These are phyloP conservation scores for Pontederia paniculata DNA, from an alignment of 176 grass and related monocot genomes.

Conservation along the genomic window DNA sequence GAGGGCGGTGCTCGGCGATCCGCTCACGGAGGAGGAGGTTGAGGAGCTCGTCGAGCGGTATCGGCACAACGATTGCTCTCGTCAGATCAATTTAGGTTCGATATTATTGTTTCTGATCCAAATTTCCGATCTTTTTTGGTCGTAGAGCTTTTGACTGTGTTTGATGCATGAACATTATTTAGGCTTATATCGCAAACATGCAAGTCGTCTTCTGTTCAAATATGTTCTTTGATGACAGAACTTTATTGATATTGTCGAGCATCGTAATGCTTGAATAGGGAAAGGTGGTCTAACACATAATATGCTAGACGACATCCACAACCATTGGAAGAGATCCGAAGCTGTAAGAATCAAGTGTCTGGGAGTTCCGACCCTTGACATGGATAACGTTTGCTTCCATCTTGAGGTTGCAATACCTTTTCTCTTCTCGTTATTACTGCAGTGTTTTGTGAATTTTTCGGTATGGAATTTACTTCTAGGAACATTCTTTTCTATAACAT, in stretches of 20 bases:
- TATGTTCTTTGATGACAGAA: neutral
- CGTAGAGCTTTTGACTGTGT: neutral
- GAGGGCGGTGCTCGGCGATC: constrained; percentile 53
- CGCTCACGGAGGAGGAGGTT: constrained; percentile 47
- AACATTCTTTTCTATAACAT: neutral
- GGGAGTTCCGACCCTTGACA: constrained; percentile 76
- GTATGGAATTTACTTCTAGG: neutral
- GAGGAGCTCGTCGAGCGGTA: constrained; percentile 38
- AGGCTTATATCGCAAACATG: neutral
- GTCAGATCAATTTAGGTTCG: constrained; percentile 85
- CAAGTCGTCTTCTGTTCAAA: neutral
- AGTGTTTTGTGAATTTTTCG: neutral
- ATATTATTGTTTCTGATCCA: neutral
- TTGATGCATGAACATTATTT: no score
- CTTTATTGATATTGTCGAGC: neutral
- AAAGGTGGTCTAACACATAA: constrained; percentile 97
- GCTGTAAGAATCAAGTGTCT: constrained; percentile 81
- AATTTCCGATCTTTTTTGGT: neutral
- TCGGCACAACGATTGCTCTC: constrained; percentile 67
- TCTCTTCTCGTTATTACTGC: neutral
- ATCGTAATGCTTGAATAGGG: constrained; percentile 27
- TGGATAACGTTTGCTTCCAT: constrained; percentile 74
- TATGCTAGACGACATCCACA: constrained; percentile 94
- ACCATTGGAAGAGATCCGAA: constrained; percentile 64
- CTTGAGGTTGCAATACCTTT: constrained; percentile 47